Evolutionary conservation across 345 rosid genomes (phyloP).

Genomic region (Aethionema arabicum): DNA sequence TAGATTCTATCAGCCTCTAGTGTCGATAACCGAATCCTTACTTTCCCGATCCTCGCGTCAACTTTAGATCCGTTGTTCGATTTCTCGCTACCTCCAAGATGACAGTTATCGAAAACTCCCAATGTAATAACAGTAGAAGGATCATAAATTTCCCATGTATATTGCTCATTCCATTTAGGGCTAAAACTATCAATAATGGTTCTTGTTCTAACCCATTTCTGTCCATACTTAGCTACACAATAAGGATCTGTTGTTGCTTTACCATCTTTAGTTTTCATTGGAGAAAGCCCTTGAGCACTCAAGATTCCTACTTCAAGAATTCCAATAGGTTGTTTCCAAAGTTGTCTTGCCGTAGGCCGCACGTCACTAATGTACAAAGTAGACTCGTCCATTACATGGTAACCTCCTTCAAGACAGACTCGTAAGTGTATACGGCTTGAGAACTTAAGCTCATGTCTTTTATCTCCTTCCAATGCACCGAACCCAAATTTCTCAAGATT

Average conservation of each 20-base stretch:
- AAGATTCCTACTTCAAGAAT: constrained; percentile 83
- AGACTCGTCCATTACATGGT: constrained; percentile 90
- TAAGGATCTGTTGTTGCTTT: constrained; percentile 70
- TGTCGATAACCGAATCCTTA: constrained; percentile 71
- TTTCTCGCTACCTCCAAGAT: constrained; percentile 63
- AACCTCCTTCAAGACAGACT: constrained; percentile 88
- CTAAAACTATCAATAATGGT: constrained; percentile 63
- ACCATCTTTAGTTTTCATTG: constrained; percentile 72
- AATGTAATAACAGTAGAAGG: constrained; percentile 79
- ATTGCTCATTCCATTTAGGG: constrained; percentile 91
- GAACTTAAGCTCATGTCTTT: constrained; percentile 77
- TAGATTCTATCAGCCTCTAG: constrained; percentile 70
- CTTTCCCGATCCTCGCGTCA: constrained; percentile 78
- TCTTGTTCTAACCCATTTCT: constrained; percentile 86
- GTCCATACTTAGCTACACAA: constrained; percentile 83
- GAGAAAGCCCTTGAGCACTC: constrained; percentile 71
- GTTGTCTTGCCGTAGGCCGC: constrained; percentile 79
- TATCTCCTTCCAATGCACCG: constrained; percentile 76
- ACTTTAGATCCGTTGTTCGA: constrained; percentile 48
- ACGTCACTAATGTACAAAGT: constrained; percentile 83
- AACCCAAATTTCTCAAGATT: constrained; percentile 83
- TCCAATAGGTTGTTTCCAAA: constrained; percentile 86
- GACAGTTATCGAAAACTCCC: constrained; percentile 83
- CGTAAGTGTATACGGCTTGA: constrained; percentile 74
- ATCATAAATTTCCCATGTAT: constrained; percentile 88